phyloP scores from a whole-genome alignment of 805 yeast genomes.

The Grigorovia transvaalensis region DNA sequence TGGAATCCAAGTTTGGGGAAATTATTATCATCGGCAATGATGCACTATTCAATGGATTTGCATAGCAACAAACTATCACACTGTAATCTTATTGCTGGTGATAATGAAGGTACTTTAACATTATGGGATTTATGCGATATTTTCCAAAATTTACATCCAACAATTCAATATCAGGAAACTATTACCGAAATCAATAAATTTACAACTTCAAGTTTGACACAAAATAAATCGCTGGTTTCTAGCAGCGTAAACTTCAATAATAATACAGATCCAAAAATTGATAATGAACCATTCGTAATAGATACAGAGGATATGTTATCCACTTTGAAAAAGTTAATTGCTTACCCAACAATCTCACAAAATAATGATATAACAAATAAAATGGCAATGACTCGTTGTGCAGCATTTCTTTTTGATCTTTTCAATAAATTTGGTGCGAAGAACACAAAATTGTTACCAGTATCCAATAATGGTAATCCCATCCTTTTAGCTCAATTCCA shows the following conservation, averaged over 20 bases:
- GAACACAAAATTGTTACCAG: conserved; percentile 56
- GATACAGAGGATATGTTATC: conserved; percentile 55
- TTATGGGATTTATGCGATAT: conserved; percentile 47
- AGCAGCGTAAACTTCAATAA: background rate
- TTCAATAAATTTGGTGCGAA: conserved; percentile 62
- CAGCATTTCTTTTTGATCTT: conserved; percentile 55
- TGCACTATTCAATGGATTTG: conserved; percentile 25
- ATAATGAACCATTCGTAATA: conserved; percentile 10
- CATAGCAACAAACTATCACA: conserved; percentile 15
- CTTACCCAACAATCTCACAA: conserved; percentile 71
- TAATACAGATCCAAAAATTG: background rate
- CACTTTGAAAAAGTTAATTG: conserved; percentile 49
- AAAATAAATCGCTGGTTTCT: background rate
- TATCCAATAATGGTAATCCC: conserved; percentile 65
- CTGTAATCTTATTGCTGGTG: conserved; percentile 49
- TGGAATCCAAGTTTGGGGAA: conserved; percentile 48
- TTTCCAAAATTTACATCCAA: conserved; percentile 2
- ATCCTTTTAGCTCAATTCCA: conserved; percentile 67
- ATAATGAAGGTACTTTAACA: conserved; percentile 54
- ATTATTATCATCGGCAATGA: conserved; percentile 47
- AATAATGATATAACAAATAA: conserved; percentile 42
- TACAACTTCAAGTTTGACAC: background rate
- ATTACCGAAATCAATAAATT: background rate
- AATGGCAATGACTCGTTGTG: conserved; percentile 79
- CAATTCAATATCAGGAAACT: background rate